Evolutionary conservation across 345 rosid species (phyloP), one percentile per base, ranked within the genome.

Genomic region (Eucalyptus rudis): DNA sequence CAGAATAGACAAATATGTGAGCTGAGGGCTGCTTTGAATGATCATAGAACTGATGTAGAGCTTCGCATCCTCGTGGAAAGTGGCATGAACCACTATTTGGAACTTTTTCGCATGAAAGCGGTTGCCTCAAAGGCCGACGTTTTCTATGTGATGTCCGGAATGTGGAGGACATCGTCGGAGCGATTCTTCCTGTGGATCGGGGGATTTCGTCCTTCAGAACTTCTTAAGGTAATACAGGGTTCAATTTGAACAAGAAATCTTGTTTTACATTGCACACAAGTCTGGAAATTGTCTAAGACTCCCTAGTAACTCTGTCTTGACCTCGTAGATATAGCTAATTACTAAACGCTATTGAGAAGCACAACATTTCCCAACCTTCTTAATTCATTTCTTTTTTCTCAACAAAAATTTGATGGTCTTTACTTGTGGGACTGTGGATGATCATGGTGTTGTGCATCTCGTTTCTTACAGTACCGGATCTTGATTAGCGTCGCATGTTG

Each of bases 111-210:
- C 50, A 91, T 95, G 98, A 98, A 98, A 92, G 91, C 98, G 81
- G 54, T 91, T 4, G 98, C 97, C 56, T 96, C 99, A 13, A 95
- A 93, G 91, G 90, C 94, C 45, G 98, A 98, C 90, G 98, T 97
- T 49, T 97, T 96, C 89, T 97, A 95, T 87, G 86, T 98, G 88
- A 96, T 98, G 93, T 94, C 93, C 3, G 99, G 99, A 45, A 86
- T 94, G 95, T 98, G 99, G 99, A 97, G 93, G 90, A 92, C 99
- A 33, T 89, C 98, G 3, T 94, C 99, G 19, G 99, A 98, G 92
- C 93, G 97, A n/a, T 95, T 97, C 89, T 98, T 98, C 94, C 92
- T 93, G 45, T 98, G 99, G 99, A 95, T 98, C 4, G 99, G 99
- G 43, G 99, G 99, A 58, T 98, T 95, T 90, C 95, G 96, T 87